These are phyloP conservation scores for Friedmanniomyces endolithicus DNA, from an alignment of 495 filamentous ascomycete species.

Conservation along the genomic window DNA sequence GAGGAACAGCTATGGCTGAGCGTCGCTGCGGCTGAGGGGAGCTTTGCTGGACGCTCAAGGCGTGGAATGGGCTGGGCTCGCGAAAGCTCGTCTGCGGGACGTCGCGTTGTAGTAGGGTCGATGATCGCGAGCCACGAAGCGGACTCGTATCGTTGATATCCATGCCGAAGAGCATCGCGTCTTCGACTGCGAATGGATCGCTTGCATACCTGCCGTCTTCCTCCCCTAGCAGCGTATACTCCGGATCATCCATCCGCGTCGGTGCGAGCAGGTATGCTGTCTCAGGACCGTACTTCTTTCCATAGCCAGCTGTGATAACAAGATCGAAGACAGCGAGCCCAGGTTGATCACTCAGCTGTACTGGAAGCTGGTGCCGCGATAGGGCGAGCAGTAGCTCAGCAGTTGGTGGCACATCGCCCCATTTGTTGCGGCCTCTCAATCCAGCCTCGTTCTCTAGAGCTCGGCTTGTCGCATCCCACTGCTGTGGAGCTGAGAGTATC, in stretches of 20 bases:
- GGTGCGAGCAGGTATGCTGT: constrained; percentile 21
- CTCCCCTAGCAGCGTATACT: not conserved
- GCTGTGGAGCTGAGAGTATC: constrained; percentile 6
- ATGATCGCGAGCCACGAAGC: no score
- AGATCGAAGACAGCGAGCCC: constrained; percentile 35
- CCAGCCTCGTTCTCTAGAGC: constrained; percentile 28
- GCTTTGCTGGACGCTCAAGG: not conserved
- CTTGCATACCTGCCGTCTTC: not conserved
- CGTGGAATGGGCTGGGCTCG: not conserved
- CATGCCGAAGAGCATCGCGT: not conserved
- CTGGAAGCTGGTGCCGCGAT: constrained; percentile 27
- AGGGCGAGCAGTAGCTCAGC: constrained; percentile 32
- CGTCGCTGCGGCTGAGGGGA: not conserved
- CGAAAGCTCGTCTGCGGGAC: not conserved
- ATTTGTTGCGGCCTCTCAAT: constrained; percentile 21
- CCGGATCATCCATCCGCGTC: constrained; percentile 19
- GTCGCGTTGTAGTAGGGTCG: no score
- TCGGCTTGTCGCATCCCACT: constrained; percentile 27
- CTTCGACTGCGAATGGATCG: not conserved
- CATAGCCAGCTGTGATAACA: constrained; percentile 28
- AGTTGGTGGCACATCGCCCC: constrained; percentile 25
- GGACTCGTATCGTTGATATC: not conserved
- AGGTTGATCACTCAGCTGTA: constrained; percentile 17
- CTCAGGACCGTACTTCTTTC: constrained; percentile 21
- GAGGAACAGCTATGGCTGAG: not conserved